phyloP scores from a whole-genome alignment of 768 basidiomycete genomes.

The Coprinellus aureogranulatus region DNA sequence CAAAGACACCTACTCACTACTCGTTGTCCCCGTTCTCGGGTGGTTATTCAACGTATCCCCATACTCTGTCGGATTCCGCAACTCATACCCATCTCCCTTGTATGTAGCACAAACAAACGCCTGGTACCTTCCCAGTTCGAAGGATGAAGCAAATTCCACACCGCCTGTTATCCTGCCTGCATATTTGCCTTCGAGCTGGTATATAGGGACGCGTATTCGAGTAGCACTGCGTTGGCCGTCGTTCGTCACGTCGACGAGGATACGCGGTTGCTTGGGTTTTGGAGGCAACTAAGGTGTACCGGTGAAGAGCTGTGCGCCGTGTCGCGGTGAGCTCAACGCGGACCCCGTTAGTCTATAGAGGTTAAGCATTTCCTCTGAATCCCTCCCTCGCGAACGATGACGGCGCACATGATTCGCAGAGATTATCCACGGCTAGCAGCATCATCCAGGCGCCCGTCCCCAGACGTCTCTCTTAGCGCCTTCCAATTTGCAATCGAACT shows the following conservation, averaged over 20 bases:
- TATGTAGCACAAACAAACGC: slow-evolving; percentile 64
- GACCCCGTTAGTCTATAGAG: slow-evolving; percentile 47
- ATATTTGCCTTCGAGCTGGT: slow-evolving; percentile 44
- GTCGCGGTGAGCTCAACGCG: slow-evolving; percentile 61
- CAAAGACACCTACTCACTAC: slow-evolving; percentile 47
- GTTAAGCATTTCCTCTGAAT: no score
- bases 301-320: slow-evolving; percentile 56
- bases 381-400: neutral
- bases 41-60: slow-evolving; percentile 53
- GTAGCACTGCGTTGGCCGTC: slow-evolving; percentile 56
- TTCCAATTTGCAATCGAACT: slow-evolving; percentile 48
- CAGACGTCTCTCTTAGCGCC: slow-evolving; percentile 43
- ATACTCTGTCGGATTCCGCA: slow-evolving; percentile 50
- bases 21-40: slow-evolving; percentile 45
- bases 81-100: slow-evolving; percentile 47
- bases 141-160: slow-evolving; percentile 50
- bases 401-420: slow-evolving; percentile 51
- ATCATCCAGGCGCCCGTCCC: slow-evolving; percentile 60
- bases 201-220: slow-evolving; percentile 46
- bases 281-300: slow-evolving; percentile 57
- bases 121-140: slow-evolving; percentile 56
- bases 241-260: slow-evolving; percentile 60
- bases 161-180: slow-evolving; percentile 52
- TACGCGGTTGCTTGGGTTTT: slow-evolving; percentile 45
- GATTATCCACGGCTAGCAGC: slow-evolving; percentile 63